Evolutionary conservation across 2,329 filamentous ascomycete genomes (phyloP).

Genomic region (Diaporthe humulicola): DNA sequence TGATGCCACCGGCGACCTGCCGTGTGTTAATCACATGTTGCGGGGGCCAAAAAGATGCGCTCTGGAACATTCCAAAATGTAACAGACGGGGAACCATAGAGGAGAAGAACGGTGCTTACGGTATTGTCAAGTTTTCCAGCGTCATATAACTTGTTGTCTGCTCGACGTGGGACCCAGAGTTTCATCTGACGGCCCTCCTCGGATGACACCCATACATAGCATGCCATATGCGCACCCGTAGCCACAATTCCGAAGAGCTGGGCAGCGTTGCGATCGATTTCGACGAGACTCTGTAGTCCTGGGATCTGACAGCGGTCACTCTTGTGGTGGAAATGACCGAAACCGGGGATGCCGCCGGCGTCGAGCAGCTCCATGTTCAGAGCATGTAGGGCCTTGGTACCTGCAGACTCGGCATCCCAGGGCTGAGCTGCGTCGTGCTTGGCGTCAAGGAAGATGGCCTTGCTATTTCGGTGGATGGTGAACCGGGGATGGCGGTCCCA

Average conservation of each 20-base stretch:
- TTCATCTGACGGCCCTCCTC: background rate
- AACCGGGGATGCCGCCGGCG: background rate
- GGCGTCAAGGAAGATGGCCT: background rate
- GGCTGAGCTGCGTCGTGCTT: background rate
- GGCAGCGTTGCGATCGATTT: background rate
- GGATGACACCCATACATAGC: background rate
- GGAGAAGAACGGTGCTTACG: too few relatives aligned
- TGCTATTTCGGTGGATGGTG: background rate
- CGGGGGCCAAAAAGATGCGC: too few relatives aligned
- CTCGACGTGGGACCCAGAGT: background rate
- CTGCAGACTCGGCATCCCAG: background rate
- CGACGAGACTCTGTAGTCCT: background rate
- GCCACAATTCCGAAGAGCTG: background rate
- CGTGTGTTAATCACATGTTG: too few relatives aligned
- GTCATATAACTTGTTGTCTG: background rate
- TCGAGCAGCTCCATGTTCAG: constrained; percentile 1
- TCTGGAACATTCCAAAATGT: too few relatives aligned
- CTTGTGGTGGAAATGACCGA: background rate
- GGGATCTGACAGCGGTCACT: background rate
- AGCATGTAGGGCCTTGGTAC: background rate
- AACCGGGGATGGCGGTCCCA: constrained; percentile 1
- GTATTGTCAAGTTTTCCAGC: constrained; percentile 4
- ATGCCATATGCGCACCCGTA: background rate
- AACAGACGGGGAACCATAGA: too few relatives aligned
- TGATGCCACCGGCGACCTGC: background rate